These are phyloP conservation scores for Aspergillus cejpii DNA, from an alignment of 2,329 filamentous ascomycete species.

Conservation along the genomic window DNA sequence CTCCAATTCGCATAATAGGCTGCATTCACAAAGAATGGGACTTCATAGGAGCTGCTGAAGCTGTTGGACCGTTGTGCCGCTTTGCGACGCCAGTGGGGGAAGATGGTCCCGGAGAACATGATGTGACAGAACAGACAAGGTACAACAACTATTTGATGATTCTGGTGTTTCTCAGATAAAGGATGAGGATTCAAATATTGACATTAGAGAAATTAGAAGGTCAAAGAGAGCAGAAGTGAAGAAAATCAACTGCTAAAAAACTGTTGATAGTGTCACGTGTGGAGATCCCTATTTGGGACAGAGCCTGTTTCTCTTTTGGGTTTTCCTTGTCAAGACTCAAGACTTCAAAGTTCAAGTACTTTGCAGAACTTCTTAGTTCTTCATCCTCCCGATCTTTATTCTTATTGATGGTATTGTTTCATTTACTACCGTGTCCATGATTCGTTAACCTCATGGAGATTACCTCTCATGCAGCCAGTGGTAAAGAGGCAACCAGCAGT, in stretches of 20 bases:
- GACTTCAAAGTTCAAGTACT: too few relatives aligned
- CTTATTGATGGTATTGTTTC: too few relatives aligned
- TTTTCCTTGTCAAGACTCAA: background rate
- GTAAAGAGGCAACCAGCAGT: background rate
- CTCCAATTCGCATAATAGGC: slow-evolving; percentile 79
- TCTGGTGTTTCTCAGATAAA: background rate
- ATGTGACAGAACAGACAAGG: background rate
- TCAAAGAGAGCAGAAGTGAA: slow-evolving; percentile 3
- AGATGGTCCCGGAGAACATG: slow-evolving; percentile 20
- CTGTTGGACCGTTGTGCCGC: slow-evolving; percentile 20
- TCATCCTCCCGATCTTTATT: slow-evolving; percentile 5
- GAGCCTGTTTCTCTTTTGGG: background rate
- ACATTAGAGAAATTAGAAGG: slow-evolving; percentile 1
- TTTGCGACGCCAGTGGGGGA: slow-evolving; percentile 24
- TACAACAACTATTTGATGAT: background rate
- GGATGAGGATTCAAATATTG: slow-evolving; percentile 2
- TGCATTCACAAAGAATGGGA: slow-evolving; percentile 54
- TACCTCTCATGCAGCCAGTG: background rate
- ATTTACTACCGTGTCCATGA: too few relatives aligned
- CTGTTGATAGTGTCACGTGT: slow-evolving; percentile 18
- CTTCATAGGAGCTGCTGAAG: slow-evolving; percentile 26
- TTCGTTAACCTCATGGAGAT: too few relatives aligned
- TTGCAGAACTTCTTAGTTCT: background rate
- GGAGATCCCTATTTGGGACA: slow-evolving; percentile 5
- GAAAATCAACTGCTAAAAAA: slow-evolving; percentile 10